A percentile compares a stretch with the other conserved stretches of the same genome.
phyloP scores from a whole-genome alignment of 352 stramenopile genomes.

The Halophytophthora batemanensis region DNA sequence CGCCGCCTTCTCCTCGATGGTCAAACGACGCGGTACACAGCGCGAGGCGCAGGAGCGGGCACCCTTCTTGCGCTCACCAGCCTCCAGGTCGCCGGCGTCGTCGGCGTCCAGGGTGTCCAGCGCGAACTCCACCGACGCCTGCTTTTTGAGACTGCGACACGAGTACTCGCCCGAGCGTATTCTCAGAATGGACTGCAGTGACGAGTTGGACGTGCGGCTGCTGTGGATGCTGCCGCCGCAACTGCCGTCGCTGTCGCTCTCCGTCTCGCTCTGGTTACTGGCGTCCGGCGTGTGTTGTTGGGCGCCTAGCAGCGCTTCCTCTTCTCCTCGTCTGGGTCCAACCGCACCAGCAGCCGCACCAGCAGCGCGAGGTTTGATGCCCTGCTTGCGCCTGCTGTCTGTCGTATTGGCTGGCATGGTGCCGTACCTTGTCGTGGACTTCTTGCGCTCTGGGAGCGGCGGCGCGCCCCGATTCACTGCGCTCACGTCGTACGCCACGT shows the following conservation, averaged over 20 bases:
- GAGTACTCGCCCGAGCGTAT: conserved; percentile 38
- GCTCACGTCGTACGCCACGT: conserved; percentile 30
- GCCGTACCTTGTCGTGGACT: conserved; percentile 33
- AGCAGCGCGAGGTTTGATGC: neutral
- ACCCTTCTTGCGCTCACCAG: conserved; percentile 19
- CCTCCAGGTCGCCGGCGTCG: conserved; percentile 37
- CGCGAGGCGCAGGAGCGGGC: conserved; percentile 32
- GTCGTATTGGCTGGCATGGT: conserved; percentile 23
- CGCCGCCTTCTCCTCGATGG: conserved; percentile 71
- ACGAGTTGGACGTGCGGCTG: conserved; percentile 6
- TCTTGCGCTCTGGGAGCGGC: conserved; percentile 4
- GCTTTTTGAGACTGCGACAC: conserved; percentile 53
- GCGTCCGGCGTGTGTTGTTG: conserved; percentile 10
- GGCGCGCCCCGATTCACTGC: conserved; percentile 18
- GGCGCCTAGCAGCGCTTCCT: conserved; percentile 17
- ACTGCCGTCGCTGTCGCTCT: conserved; percentile 75
- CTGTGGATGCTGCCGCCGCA: conserved; percentile 32
- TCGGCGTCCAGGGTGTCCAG: conserved; percentile 47
- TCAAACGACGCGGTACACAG: conserved; percentile 66
- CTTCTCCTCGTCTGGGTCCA: conserved; percentile 8
- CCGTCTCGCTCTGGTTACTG: conserved; percentile 69
- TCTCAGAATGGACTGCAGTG: conserved; percentile 68
- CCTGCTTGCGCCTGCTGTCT: conserved; percentile 6
- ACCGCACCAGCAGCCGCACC: conserved; percentile 8
- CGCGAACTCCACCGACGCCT: conserved; percentile 63